These are phyloP conservation scores for Bathelium albidoporum DNA, from an alignment of 495 filamentous ascomycete species.

Conservation along the genomic window DNA sequence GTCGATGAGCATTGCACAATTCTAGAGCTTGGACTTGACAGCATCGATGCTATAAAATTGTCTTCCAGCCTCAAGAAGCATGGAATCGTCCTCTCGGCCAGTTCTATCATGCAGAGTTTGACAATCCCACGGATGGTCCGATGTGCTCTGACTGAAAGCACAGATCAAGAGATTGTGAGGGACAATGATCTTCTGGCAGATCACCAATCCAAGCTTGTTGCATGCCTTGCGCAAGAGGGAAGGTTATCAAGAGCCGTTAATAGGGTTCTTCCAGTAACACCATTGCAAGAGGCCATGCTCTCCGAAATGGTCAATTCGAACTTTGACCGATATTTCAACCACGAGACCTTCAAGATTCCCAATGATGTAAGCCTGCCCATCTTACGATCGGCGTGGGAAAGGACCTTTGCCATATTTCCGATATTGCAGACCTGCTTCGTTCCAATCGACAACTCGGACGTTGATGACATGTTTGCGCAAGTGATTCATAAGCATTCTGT, in stretches of 20 bases:
- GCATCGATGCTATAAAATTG: conserved; percentile 59
- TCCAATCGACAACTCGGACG: conserved; percentile 45
- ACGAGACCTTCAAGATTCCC: conserved; percentile 52
- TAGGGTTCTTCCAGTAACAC: conserved; percentile 51
- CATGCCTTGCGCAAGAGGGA: not conserved
- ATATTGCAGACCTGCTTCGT: conserved; percentile 69
- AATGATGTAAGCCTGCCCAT: conserved; percentile 37
- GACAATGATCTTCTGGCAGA: not conserved
- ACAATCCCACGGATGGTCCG: conserved; percentile 47
- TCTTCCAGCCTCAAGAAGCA: conserved; percentile 51
- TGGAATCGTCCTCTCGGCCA: conserved; percentile 51
- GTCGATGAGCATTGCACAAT: conserved; percentile 48
- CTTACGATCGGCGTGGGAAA: conserved; percentile 51
- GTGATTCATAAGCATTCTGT: conserved; percentile 36
- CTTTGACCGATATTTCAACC: conserved; percentile 67
- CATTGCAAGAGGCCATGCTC: conserved; percentile 75
- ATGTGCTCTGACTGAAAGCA: not conserved
- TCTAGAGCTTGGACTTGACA: conserved; percentile 56
- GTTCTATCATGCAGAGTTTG: conserved; percentile 57
- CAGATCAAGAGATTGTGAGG: not conserved
- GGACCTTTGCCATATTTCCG: conserved; percentile 46
- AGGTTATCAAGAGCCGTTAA: conserved; percentile 34
- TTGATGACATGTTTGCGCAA: conserved; percentile 53
- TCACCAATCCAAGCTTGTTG: not conserved
- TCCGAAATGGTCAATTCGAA: conserved; percentile 59